Base-by-base conservation (phyloP, 2,329 filamentous ascomycete species). In the Acrocalymma vagum region DNA sequence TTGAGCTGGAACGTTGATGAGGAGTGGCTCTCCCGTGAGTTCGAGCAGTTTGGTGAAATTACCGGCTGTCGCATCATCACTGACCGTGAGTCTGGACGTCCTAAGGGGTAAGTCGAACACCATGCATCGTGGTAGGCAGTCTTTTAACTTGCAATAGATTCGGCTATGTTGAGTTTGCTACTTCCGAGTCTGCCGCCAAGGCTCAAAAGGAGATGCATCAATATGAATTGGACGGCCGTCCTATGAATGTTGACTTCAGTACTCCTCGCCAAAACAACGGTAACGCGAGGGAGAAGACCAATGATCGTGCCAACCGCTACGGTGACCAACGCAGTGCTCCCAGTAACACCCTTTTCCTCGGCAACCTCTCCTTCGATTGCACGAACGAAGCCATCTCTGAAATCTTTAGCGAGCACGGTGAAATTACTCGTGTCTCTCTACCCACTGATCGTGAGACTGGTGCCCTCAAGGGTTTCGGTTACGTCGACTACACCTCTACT, bases 1-100 rank as follows among this genome's bases (percentile, higher is more conserved):
- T 79, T 96, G 52, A 90, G 88, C 73, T 96, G 91, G 91, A 89
- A 86, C 67, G 79, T 96, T 37, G 89, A 95, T 59, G 92, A 96
- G 72, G 84, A 91, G 53, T 83, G 83, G 75, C 84, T 96, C 52
- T 80, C 82, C 55, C 81, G 86, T 60, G 87, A 93, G 70, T 96
- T 96, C 76, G 83, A 91, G 77, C 75, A 82, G 50, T 93, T 86
- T 62, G 86, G 86, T 51, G 87, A 87, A 63, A 79, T 95, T 41
- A 75, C 78, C 54, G 81, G 83, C 60, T 87, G 85, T 53, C 87
- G 90, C 60, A 85, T 96, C 65, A 88, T 96, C 70, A 92, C 85
- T 59, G 90, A 95, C 76, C 86, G 86, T 70, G 83, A 86, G 40
- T 82, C 79, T 63, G 88, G 89, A 62, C 87, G 90, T 66, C 93